Conservation (phyloP, 2,329 filamentous ascomycete genomes). For the Setomelanomma holmii region DNA sequence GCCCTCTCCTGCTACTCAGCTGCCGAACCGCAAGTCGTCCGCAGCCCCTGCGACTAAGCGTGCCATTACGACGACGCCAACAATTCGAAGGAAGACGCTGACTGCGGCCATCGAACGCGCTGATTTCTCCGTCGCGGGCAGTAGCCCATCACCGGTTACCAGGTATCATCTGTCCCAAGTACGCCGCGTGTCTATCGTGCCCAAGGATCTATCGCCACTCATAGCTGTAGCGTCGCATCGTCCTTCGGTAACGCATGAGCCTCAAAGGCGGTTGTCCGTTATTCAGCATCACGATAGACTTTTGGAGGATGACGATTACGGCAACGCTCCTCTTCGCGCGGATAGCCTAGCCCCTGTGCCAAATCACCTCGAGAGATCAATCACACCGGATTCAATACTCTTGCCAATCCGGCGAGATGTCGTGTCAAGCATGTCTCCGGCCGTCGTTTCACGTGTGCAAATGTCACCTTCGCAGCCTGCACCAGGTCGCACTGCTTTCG, state of each 20-base stretch:
- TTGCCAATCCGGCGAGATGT: constrained; percentile 11
- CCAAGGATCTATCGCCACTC: constrained; percentile 6
- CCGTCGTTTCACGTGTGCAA: constrained; percentile 24
- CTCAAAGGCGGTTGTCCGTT: constrained; percentile 20
- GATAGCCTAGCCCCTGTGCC: constrained; percentile 32
- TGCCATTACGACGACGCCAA: constrained; percentile 1
- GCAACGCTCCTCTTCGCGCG: constrained; percentile 12
- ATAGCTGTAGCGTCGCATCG: constrained; percentile 1
- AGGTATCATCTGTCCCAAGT: constrained; percentile 20
- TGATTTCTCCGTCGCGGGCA: constrained; percentile 9
- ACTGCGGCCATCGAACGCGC: constrained; percentile 8
- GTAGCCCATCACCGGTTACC: constrained; percentile 24
- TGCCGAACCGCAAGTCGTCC: constrained; percentile 7
- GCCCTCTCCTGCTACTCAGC: constrained; percentile 11
- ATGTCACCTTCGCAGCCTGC: constrained; percentile 30
- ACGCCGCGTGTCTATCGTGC: constrained; percentile 13
- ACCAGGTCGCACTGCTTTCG: constrained; percentile 29
- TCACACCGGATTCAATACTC: constrained; percentile 22
- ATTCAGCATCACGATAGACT: constrained; percentile 15
- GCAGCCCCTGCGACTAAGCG: constrained; percentile 1
- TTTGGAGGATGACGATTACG: constrained; percentile 1
- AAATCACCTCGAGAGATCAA: constrained; percentile 29
- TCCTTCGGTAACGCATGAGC: constrained; percentile 12
- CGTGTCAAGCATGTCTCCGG: constrained; percentile 13
- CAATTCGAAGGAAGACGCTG: constrained; percentile 12